Evolutionary conservation across 805 yeast genomes (phyloP).

Genomic region (Ogataea angusta): DNA sequence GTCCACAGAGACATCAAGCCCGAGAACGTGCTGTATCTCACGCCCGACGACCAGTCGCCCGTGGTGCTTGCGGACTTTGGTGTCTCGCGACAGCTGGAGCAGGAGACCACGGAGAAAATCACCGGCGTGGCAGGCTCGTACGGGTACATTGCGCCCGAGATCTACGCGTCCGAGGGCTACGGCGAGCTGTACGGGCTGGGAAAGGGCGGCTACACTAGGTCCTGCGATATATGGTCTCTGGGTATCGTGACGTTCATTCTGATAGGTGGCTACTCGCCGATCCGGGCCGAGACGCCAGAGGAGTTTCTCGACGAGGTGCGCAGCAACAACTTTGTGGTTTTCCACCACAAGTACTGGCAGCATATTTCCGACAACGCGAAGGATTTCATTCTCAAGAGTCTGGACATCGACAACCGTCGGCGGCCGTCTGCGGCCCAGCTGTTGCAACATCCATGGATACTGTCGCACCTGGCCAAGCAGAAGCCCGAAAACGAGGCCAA

Average conservation of each 20-base stretch:
- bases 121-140: constrained; percentile 63
- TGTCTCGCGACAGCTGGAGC: constrained; percentile 69
- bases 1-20: constrained; percentile 96
- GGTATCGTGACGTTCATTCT: constrained; percentile 92
- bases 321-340: constrained; percentile 71
- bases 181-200: constrained; percentile 36
- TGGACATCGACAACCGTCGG: constrained; percentile 62
- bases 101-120: constrained; percentile 21
- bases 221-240: constrained; percentile 94
- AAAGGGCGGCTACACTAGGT: constrained; percentile 81
- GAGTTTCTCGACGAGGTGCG: constrained; percentile 80
- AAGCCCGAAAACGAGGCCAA: constrained; percentile 41
- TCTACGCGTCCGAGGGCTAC: constrained; percentile 54
- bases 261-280: constrained; percentile 90
- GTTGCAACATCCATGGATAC: constrained; percentile 74
- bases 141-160: constrained; percentile 98
- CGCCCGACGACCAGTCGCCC: constrained; percentile 57
- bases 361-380: constrained; percentile 78
- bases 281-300: constrained; percentile 75
- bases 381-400: constrained; percentile 65
- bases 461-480: constrained; percentile 34
- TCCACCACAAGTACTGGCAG: constrained; percentile 86
- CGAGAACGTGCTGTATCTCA: constrained; percentile 78
- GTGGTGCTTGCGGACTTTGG: constrained; percentile 95
- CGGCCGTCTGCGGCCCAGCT: constrained; percentile 70